Conservation (phyloP, 2,329 filamentous ascomycete species). For the Tothia fuscella region DNA sequence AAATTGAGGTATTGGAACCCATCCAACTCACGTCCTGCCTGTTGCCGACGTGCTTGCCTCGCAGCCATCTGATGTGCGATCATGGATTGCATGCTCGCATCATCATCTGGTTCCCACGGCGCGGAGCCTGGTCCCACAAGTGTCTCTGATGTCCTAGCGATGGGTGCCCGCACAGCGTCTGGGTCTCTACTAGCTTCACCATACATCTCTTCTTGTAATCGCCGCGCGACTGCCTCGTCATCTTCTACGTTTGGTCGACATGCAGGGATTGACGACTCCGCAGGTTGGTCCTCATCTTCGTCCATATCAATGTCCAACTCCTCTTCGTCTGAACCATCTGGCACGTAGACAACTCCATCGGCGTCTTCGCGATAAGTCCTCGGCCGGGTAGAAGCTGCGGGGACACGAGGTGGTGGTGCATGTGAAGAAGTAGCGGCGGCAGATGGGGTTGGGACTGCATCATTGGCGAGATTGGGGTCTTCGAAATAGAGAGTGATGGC, state of each 20-base stretch:
- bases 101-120: conserved; percentile 35
- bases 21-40: not conserved
- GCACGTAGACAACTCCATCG: conserved; percentile 56
- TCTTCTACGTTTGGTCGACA: conserved; percentile 52
- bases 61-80: conserved; percentile 51
- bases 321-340: conserved; percentile 64
- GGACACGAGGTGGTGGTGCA: conserved; percentile 19
- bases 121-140: conserved; percentile 60
- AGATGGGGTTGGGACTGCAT: conserved; percentile 21
- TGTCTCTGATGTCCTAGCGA: conserved; percentile 83
- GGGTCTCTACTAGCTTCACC: conserved; percentile 29
- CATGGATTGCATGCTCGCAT: conserved; percentile 47
- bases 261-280: conserved; percentile 31
- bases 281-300: conserved; percentile 8
- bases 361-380: conserved; percentile 37
- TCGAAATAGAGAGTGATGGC: conserved; percentile 87
- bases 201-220: conserved; percentile 87
- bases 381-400: conserved; percentile 21
- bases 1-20: too few relatives aligned
- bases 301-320: conserved; percentile 34
- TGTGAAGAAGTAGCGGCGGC: conserved; percentile 16
- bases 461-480: conserved; percentile 42
- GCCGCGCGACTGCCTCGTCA: conserved; percentile 84
- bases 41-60: conserved; percentile 26
- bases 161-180: conserved; percentile 72